These are phyloP conservation scores for Phoenix dactylifera DNA, from an alignment of 176 grass and related monocot genomes.

Conservation along the genomic window DNA sequence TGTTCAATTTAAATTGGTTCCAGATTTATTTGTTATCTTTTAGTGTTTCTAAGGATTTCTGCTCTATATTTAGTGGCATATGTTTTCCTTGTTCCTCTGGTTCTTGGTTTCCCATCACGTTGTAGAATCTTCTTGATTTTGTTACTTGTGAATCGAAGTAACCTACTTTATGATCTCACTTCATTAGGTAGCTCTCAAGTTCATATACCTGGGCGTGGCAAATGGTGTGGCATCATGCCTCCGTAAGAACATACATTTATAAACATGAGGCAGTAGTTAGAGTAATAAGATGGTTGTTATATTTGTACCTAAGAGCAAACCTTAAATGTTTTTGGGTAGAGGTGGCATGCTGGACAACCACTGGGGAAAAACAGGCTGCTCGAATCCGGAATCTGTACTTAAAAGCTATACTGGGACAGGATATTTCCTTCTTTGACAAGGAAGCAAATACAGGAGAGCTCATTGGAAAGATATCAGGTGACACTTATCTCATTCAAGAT, in stretches of 20 bases:
- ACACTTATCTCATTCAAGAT: slow-evolving; percentile 14
- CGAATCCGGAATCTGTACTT: slow-evolving; percentile 9
- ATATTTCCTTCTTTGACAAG: slow-evolving; percentile 15
- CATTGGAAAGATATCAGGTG: slow-evolving; percentile 13
- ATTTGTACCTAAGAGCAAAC: no score
- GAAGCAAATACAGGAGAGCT: slow-evolving; percentile 7
- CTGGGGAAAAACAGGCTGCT: slow-evolving; percentile 14
- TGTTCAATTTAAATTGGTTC: no score
- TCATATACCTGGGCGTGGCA: slow-evolving; percentile 6
- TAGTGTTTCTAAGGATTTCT: no score
- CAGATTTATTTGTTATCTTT: no score
- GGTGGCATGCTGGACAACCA: slow-evolving; percentile 14
- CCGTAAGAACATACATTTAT: slow-evolving; percentile 4
- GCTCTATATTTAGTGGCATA: no score
- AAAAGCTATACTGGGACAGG: slow-evolving; percentile 11
- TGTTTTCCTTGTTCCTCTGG: not conserved
- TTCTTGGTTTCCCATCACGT: not conserved
- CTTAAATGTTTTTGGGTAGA: slow-evolving; percentile 1
- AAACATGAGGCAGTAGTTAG: not conserved
- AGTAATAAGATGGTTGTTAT: no score
- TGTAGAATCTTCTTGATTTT: not conserved
- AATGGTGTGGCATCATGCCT: slow-evolving; percentile 10
- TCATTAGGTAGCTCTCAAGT: slow-evolving; percentile 7
- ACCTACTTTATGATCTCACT: not conserved
- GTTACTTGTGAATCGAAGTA: not conserved